A percentile compares a stretch with the other conserved stretches of the same genome.
Evolutionary conservation across 345 rosid genomes (phyloP).

Genomic region (Excoecaria agallocha): DNA sequence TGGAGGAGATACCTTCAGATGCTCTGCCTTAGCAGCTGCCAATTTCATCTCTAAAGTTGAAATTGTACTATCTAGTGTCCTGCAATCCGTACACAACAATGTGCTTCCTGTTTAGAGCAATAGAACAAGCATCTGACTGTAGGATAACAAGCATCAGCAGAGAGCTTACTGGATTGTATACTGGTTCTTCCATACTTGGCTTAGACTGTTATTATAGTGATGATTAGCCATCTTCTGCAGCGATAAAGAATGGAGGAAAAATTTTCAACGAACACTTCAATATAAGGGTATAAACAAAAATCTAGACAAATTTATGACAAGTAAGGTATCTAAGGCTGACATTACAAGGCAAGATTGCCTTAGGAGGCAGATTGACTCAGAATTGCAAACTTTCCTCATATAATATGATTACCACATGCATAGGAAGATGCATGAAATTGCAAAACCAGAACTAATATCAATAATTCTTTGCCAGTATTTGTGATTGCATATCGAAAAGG

Average conservation of each 20-base stretch:
- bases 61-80: conserved; percentile 45
- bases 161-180: conserved; percentile 35
- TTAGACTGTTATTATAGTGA: conserved; percentile 31
- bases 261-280: conserved; percentile 10
- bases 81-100: conserved; percentile 27
- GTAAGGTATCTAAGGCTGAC: background rate
- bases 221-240: conserved; percentile 33
- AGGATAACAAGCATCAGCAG: conserved; percentile 5
- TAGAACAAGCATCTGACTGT: background rate
- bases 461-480: background rate
- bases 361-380: background rate
- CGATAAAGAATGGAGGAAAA: conserved; percentile 22
- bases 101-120: conserved; percentile 3
- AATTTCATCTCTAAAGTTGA: conserved; percentile 47
- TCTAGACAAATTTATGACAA: background rate
- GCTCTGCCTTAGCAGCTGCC: conserved; percentile 45
- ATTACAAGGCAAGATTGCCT: background rate
- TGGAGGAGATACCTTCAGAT: conserved; percentile 7
- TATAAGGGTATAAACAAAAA: background rate
- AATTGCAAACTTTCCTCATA: no score
- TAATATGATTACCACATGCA: no score
- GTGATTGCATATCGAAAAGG: background rate
- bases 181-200: conserved; percentile 23
- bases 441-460: background rate
- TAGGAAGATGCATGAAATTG: background rate